Evolutionary conservation across 1,139 yeast genomes (phyloP).

Genomic region (Diutina ranongensis): DNA sequence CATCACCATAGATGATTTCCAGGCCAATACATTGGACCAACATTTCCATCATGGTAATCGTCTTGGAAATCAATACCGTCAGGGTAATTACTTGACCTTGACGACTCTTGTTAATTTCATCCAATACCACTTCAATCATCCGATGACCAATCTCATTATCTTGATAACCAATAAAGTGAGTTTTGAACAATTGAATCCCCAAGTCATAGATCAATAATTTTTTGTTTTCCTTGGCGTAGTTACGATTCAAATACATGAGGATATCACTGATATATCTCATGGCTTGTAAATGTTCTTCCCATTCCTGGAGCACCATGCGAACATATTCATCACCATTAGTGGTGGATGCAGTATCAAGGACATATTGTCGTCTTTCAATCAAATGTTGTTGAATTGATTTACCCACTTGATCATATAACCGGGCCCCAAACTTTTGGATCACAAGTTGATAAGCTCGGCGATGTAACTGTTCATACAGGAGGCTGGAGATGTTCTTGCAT

Average conservation of each 20-base stretch:
- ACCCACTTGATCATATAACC: constrained; percentile 54
- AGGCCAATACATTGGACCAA: constrained; percentile 23
- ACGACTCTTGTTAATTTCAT: constrained; percentile 50
- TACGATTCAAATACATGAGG: constrained; percentile 77
- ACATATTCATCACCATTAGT: constrained; percentile 27
- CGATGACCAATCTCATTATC: constrained; percentile 39
- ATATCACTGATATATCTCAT: constrained; percentile 82
- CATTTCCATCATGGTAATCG: constrained; percentile 61
- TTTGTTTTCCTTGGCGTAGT: constrained; percentile 65
- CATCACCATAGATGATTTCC: constrained; percentile 16
- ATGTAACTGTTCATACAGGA: constrained; percentile 80
- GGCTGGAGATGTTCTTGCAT: constrained; percentile 56
- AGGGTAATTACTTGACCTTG: constrained; percentile 47
- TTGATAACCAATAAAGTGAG: constrained; percentile 27
- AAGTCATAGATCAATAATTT: constrained; percentile 62
- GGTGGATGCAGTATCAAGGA: constrained; percentile 13
- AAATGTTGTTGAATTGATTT: constrained; percentile 42
- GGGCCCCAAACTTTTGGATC: constrained; percentile 58
- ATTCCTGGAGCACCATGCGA: constrained; percentile 36
- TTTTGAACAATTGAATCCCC: constrained; percentile 53
- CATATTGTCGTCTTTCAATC: constrained; percentile 16
- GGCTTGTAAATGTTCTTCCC: constrained; percentile 69
- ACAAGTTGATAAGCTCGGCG: constrained; percentile 75
- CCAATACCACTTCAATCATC: constrained; percentile 39
- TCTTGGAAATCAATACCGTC: constrained; percentile 43